Base-by-base conservation (phyloP, 352 stramenopile genomes). In the Blastocystis sp. region DNA sequence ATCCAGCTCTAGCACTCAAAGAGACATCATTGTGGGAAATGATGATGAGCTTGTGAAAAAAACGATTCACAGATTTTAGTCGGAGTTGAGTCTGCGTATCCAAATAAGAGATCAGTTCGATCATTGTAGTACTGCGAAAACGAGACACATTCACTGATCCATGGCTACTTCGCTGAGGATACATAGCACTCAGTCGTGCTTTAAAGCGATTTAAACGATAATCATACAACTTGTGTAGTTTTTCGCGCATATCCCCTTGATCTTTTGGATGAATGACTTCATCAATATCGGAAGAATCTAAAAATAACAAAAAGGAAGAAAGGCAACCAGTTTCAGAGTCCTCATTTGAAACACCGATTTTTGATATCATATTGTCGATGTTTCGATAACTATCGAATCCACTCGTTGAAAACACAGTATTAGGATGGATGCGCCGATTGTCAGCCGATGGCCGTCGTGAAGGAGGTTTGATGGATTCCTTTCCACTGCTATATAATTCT, bases 1-100 rank as follows among this genome's bases (percentile, higher is more conserved):
- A 83, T 0, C 71, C 71, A 19, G 71, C 35, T 9, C 71, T 43
- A 1, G 71, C 37, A 14, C 51, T 66, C n/a, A 83, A 56, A 65
- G 71, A 63, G 0, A 83, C 71, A 43, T 83, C 71, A 43, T 59
- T 66, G 51, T 83, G 71, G 11, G 71, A 83, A 5, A 83, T 83
- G 12, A 14, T 7, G 24, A 83, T 83, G 29, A 83, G 71, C 49
- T 83, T 83, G 51, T 59, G 71, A 29, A 83, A 83, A 37, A 65
- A 83, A 35, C 49, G 71, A 27, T 67, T 83, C 49, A 83, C 71
- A 9, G 51, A 43, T 37, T 83, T 65, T 37, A 83, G 35, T n/a
- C 71, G 71, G 19, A 83, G 27, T 29, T 83, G 71, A 9, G 54
- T 46, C 0, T 29, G 27, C 46, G 51, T 83, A 37, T 83, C 71